phyloP scores from a whole-genome alignment of 495 filamentous ascomycete genomes.

The Penicillium antarcticum region DNA sequence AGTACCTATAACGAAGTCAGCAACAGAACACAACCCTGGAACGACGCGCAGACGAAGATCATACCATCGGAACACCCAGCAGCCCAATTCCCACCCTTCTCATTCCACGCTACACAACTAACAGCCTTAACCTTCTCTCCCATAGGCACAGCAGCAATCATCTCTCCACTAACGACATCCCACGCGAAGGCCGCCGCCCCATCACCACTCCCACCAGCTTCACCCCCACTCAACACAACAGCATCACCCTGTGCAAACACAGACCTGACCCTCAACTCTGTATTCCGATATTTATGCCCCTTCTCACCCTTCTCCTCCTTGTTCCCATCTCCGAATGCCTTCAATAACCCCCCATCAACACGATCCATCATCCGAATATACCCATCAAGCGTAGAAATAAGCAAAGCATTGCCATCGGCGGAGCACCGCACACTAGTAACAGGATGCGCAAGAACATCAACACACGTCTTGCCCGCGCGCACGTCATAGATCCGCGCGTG shows the following conservation, averaged over 20 bases:
- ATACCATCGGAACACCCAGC: slow-evolving; percentile 60
- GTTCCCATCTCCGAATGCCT: slow-evolving; percentile 57
- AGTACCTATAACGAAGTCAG: slow-evolving; percentile 15
- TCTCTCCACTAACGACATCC: slow-evolving; percentile 78
- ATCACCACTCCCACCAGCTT: slow-evolving; percentile 45
- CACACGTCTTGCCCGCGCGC: slow-evolving; percentile 69
- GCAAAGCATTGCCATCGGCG: slow-evolving; percentile 64
- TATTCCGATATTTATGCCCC: slow-evolving; percentile 51
- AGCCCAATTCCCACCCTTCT: slow-evolving; percentile 61
- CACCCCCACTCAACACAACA: slow-evolving; percentile 80
- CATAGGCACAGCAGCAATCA: slow-evolving; percentile 58
- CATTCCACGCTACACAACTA: slow-evolving; percentile 71
- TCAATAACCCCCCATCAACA: slow-evolving; percentile 65
- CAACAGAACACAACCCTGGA: neutral
- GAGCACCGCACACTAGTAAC: slow-evolving; percentile 69
- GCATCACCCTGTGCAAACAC: slow-evolving; percentile 70
- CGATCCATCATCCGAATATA: slow-evolving; percentile 80
- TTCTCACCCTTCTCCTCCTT: slow-evolving; percentile 23
- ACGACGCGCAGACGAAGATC: slow-evolving; percentile 6
- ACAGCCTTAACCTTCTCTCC: slow-evolving; percentile 55
- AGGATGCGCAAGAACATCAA: slow-evolving; percentile 60
- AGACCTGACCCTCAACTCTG: slow-evolving; percentile 67
- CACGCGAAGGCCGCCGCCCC: slow-evolving; percentile 70
- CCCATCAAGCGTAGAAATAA: slow-evolving; percentile 76
- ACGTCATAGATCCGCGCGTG: slow-evolving; percentile 81